Percentiles rank a stretch among this genome's conserved stretches.
Evolutionary conservation across 257 asterid genomes (phyloP).

Genomic region (Oldenlandia corymbosa): DNA sequence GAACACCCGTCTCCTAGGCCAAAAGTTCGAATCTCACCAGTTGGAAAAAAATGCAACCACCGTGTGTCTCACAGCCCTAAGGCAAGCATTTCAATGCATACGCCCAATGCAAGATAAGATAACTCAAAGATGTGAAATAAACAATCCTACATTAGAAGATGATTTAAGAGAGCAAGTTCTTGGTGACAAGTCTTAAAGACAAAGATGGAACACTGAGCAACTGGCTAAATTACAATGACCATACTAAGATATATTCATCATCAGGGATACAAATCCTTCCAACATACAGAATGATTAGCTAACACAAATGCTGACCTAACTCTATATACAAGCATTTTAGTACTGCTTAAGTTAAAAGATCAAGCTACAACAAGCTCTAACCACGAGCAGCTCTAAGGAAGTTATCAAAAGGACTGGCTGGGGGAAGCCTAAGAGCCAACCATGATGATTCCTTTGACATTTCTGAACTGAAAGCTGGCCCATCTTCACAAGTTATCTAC

Average conservation of each 20-base stretch:
- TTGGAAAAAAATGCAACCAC: no score
- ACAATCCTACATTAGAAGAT: no score
- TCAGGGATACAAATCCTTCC: background rate
- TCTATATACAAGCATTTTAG: slow-evolving; percentile 3
- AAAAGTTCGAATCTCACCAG: no score
- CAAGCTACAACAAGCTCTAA: slow-evolving; percentile 23
- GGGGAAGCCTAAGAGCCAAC: slow-evolving; percentile 83
- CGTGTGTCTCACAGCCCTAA: no score
- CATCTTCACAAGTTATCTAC: slow-evolving; percentile 42
- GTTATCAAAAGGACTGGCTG: slow-evolving; percentile 97
- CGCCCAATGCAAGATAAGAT: no score
- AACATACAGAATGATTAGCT: background rate
- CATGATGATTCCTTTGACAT: slow-evolving; percentile 49
- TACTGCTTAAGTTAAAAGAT: slow-evolving; percentile 3
- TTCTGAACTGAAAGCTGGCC: slow-evolving; percentile 16
- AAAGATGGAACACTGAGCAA: background rate
- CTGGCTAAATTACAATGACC: background rate
- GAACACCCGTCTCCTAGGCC: no score
- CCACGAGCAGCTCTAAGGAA: slow-evolving; percentile 97
- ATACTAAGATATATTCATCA: background rate
- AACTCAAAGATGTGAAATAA: no score
- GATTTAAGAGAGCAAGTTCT: background rate
- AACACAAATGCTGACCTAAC: background rate
- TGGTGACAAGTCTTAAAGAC: background rate
- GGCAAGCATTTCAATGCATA: no score